Conservation (phyloP, 2,329 filamentous ascomycete genomes). For the Chaetomiaceae sp. region DNA sequence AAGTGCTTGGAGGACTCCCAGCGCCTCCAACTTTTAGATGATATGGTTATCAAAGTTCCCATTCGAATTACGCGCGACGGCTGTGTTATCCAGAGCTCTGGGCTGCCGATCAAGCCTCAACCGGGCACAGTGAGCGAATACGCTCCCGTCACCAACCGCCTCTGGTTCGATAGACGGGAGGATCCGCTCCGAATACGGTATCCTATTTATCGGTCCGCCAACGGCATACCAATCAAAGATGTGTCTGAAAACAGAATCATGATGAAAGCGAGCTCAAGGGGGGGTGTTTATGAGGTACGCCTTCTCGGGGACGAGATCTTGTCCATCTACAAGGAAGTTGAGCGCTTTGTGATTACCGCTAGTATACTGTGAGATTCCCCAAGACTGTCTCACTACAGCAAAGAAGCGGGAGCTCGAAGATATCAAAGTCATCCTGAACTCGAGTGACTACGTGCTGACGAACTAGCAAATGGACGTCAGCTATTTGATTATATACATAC, state of each 20-base stretch:
- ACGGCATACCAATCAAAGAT: not conserved
- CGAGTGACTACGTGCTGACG: too few relatives aligned
- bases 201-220: not conserved
- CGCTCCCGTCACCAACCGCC: not conserved
- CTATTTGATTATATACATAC: too few relatives aligned
- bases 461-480: too few relatives aligned
- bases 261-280: constrained; percentile 1
- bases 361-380: too few relatives aligned
- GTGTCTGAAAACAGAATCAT: constrained; percentile 5
- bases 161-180: constrained; percentile 4
- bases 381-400: too few relatives aligned
- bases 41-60: constrained; percentile 13
- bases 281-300: not conserved
- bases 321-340: constrained; percentile 27
- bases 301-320: not conserved
- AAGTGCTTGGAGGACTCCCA: not conserved
- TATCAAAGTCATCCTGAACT: too few relatives aligned
- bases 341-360: too few relatives aligned
- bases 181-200: constrained; percentile 11
- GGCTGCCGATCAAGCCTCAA: constrained; percentile 4
- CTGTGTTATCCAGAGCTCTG: not conserved
- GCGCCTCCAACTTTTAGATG: constrained; percentile 5
- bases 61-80: not conserved
- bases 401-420: too few relatives aligned
- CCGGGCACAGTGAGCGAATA: constrained; percentile 6